Conservation (phyloP, 2,329 filamentous ascomycete genomes). For the Ophiosphaerella narmari region DNA sequence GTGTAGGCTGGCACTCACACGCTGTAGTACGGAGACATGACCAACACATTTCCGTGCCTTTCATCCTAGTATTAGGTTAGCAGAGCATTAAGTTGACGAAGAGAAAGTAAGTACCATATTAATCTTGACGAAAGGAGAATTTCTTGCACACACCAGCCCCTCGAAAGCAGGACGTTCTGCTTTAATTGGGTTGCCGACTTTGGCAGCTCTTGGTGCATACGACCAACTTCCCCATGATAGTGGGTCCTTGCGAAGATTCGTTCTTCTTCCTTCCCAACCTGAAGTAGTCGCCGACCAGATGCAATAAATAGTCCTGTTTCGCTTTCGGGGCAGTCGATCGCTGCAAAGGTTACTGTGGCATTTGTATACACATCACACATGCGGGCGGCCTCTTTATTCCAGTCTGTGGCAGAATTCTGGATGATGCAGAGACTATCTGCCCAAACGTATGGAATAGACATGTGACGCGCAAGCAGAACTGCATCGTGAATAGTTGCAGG, state of each 20-base stretch:
- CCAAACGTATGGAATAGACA: neutral
- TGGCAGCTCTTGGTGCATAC: too few species aligned
- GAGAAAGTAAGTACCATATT: neutral
- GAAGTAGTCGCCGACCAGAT: too few species aligned
- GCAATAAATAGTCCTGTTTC: too few species aligned
- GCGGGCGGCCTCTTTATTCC: neutral
- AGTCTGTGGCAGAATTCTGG: neutral
- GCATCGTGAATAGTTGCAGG: neutral
- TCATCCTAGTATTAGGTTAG: neutral
- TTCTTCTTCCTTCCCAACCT: too few species aligned
- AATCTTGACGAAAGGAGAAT: neutral
- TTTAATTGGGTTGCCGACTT: too few species aligned
- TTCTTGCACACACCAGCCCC: neutral
- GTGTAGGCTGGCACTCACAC: neutral
- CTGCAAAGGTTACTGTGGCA: neutral
- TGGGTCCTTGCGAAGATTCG: too few species aligned
- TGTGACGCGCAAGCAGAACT: neutral
- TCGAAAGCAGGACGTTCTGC: neutral
- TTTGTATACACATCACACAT: neutral
- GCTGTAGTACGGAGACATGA: neutral
- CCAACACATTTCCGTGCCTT: neutral
- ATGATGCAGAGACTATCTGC: neutral
- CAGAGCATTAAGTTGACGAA: neutral
- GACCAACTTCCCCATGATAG: too few species aligned
- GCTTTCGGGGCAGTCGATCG: neutral